Base-by-base conservation (phyloP, 2,329 filamentous ascomycete genomes). In the Xylariomycetidae sp. region DNA sequence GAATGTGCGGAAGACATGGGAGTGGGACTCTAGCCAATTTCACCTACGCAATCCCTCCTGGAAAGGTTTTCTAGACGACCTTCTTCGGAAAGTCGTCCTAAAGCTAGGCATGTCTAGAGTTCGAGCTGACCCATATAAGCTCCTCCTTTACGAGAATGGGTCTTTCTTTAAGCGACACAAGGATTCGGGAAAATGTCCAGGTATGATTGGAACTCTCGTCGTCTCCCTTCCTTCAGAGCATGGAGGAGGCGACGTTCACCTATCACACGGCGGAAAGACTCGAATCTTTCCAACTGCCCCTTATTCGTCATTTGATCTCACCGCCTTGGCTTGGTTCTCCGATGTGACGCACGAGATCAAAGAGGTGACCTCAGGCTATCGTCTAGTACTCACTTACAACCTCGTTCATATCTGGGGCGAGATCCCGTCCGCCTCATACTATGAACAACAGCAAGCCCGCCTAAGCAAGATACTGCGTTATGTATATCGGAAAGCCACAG, bases 311-410 rank as follows among this genome's bases (percentile, higher is more conserved):
- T 60, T 49, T 23, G 46, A 49, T n/a, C 17, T 44, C 19, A 44
- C 48, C 4, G 50, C 43, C 27, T 40, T 58, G 12, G 53, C 55
- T 6, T 62, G 60, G 69, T 72, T 67, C 35, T 60, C 67, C 0
- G 66, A 72, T 38, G 66, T 72, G 2, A 56, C 50, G 4, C 66
- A 71, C 41, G 65, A 72, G 46, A 54, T 69, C 31, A 55, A 57
- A 28, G 53, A 56, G 4, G 50, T 72, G 2, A 55, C 41, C 2
- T 54, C 54, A 0, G 67, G 69, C 2, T 58, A 65, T 41, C 61
- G 69, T 1, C 46, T 66, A 4, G 64, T 68, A 7, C 44, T 72
- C 15, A 69, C 61, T 0, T 74, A 71, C 51, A 70, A 70, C 37
- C 51, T 72, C 5, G 43, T 69, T n/a, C 20, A 23, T 23, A 8